phyloP scores from a whole-genome alignment of 2,329 filamentous ascomycete genomes.

The Xylariaceae sp. region DNA sequence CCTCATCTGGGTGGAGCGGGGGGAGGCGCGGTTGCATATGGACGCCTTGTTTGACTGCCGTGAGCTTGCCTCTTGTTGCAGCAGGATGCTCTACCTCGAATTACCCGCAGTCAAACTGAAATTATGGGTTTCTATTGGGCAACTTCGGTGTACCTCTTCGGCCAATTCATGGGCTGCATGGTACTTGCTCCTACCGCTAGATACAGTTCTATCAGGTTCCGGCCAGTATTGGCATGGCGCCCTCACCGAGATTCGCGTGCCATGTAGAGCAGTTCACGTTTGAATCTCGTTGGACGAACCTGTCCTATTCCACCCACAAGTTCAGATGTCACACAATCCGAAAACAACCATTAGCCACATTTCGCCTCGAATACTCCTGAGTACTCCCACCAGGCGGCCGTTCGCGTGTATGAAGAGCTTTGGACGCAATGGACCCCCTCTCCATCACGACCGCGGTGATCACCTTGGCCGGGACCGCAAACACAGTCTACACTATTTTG shows the following conservation, averaged over 20 bases:
- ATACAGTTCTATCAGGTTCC: not conserved
- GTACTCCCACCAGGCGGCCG: not conserved
- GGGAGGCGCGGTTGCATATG: not conserved
- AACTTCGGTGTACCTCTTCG: not conserved
- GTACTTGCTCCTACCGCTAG: not conserved
- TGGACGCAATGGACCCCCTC: constrained; percentile 17
- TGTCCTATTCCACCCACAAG: not conserved
- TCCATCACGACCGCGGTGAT: constrained; percentile 21
- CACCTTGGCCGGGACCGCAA: constrained; percentile 16
- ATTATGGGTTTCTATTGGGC: not conserved
- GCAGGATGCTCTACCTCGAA: constrained; percentile 3
- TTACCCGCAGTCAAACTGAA: not conserved
- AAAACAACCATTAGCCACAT: not conserved
- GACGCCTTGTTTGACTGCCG: not conserved
- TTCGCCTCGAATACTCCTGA: too few species aligned
- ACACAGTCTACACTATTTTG: constrained; percentile 15
- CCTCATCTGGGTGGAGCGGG: too few species aligned
- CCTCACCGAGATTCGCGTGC: not conserved
- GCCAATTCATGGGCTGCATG: constrained; percentile 13
- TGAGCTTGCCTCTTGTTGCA: not conserved
- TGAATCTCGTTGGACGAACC: not conserved
- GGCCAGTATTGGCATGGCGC: not conserved
- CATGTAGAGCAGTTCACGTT: constrained; percentile 1
- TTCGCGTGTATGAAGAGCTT: not conserved
- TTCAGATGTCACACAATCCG: not conserved